These are phyloP conservation scores for Trypanosomatidae sp. DNA, from an alignment of 208 protist species.

Conservation along the genomic window DNA sequence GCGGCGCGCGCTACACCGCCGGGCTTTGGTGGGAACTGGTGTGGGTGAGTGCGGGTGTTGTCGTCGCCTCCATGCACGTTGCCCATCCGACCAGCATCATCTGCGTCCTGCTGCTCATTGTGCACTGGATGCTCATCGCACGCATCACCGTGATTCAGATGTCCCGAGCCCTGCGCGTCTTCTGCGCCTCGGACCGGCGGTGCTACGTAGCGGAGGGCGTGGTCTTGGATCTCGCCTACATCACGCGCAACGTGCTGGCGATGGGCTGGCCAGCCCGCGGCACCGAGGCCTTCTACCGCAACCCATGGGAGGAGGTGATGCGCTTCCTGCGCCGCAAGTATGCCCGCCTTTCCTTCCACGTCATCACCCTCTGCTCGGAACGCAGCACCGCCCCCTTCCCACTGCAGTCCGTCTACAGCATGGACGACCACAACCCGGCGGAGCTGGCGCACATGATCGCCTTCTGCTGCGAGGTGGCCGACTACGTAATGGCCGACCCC, in stretches of 20 bases:
- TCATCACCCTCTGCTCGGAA: slow-evolving; percentile 88
- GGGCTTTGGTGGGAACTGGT: slow-evolving; percentile 24
- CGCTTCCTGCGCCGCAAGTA: slow-evolving; percentile 92
- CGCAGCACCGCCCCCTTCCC: slow-evolving; percentile 53
- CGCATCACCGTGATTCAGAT: slow-evolving; percentile 38
- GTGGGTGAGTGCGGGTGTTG: slow-evolving; percentile 6
- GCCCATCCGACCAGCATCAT: slow-evolving; percentile 12
- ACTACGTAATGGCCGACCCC: slow-evolving; percentile 53
- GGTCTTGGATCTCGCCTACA: slow-evolving; percentile 95
- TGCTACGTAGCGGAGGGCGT: slow-evolving; percentile 89
- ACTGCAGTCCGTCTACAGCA: slow-evolving; percentile 52
- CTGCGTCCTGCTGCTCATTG: slow-evolving; percentile 24
- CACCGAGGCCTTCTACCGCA: slow-evolving; percentile 95
- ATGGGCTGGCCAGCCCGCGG: slow-evolving; percentile 95
- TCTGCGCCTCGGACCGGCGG: slow-evolving; percentile 59
- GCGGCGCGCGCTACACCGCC: slow-evolving; percentile 12
- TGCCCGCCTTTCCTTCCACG: slow-evolving; percentile 42
- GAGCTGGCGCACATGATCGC: slow-evolving; percentile 89
- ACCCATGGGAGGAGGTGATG: slow-evolving; percentile 90
- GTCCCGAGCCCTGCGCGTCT: slow-evolving; percentile 32
- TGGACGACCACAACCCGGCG: slow-evolving; percentile 94
- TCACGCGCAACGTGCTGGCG: slow-evolving; percentile 91
- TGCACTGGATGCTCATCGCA: slow-evolving; percentile 34
- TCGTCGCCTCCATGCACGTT: slow-evolving; percentile 1
- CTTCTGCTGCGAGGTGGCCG: slow-evolving; percentile 58